Conservation (phyloP, 441 rosid species). For the Erysimum cheiri region DNA sequence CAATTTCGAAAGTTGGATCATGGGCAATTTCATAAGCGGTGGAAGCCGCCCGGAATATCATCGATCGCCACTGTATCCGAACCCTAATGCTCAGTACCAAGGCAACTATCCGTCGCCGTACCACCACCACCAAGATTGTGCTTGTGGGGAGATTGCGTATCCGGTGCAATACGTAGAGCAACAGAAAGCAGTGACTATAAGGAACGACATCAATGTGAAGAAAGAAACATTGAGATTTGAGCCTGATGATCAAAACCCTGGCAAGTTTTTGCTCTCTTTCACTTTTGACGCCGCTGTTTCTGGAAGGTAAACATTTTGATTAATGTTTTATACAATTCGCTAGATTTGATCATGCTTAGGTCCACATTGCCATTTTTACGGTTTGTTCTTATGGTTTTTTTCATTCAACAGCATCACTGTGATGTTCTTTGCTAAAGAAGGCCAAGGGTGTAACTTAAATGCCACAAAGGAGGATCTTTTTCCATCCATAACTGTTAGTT, state of each 20-base stretch:
- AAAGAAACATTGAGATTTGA: conserved; percentile 77
- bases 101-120: conserved; percentile 53
- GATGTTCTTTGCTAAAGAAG: conserved; percentile 81
- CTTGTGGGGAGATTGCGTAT: conserved; percentile 48
- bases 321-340: neutral
- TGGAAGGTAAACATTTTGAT: conserved; percentile 55
- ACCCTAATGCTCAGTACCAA: conserved; percentile 31
- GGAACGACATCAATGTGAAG: conserved; percentile 76
- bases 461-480: conserved; percentile 62
- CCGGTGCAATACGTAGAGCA: conserved; percentile 74
- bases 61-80: conserved; percentile 58
- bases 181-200: conserved; percentile 74
- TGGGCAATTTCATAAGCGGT: conserved; percentile 69
- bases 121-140: conserved; percentile 47
- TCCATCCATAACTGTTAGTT: conserved; percentile 56
- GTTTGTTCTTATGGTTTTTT: neutral
- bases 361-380: neutral
- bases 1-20: conserved; percentile 23
- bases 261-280: conserved; percentile 69
- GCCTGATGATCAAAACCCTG: conserved; percentile 72
- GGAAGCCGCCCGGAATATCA: conserved; percentile 52
- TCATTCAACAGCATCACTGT: conserved; percentile 64
- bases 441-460: conserved; percentile 57
- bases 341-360: neutral
- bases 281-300: conserved; percentile 83